phyloP scores from a whole-genome alignment of 495 filamentous ascomycete genomes.

The Penicillium tannophilum region DNA sequence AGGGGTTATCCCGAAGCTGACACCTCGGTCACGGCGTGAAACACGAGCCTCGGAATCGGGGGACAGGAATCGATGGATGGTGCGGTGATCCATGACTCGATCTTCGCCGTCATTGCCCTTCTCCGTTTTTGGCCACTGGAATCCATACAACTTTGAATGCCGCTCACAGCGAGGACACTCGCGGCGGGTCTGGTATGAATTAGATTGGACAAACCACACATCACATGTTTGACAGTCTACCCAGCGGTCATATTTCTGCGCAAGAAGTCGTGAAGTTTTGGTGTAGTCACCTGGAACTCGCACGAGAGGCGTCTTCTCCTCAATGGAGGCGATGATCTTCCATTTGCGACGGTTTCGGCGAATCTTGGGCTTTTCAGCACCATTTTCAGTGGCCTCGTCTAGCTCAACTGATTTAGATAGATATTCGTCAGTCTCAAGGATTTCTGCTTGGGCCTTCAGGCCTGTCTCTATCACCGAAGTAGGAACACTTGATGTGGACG shows the following conservation, averaged over 20 bases:
- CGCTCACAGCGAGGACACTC: constrained; percentile 92
- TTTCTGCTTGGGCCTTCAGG: constrained; percentile 33
- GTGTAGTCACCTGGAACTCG: constrained; percentile 77
- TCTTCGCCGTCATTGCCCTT: constrained; percentile 79
- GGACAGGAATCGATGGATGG: constrained; percentile 68
- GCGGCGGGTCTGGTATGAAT: constrained; percentile 81
- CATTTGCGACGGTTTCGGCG: constrained; percentile 28
- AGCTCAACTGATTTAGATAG: constrained; percentile 24
- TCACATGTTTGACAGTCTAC: constrained; percentile 83
- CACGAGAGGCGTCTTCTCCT: constrained; percentile 42
- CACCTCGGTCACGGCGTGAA: constrained; percentile 47
- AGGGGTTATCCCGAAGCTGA: constrained; percentile 42
- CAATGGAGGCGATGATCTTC: constrained; percentile 44
- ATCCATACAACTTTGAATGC: constrained; percentile 94
- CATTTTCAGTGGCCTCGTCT: constrained; percentile 26
- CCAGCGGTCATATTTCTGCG: constrained; percentile 76
- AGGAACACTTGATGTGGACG: constrained; percentile 39
- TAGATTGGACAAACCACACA: constrained; percentile 77
- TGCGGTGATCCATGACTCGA: constrained; percentile 71
- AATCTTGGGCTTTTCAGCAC: constrained; percentile 22
- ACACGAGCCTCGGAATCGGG: constrained; percentile 65
- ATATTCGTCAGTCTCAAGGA: constrained; percentile 8
- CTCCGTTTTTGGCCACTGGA: constrained; percentile 93
- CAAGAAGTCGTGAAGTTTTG: constrained; percentile 70
- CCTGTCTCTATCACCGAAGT: constrained; percentile 40